phyloP scores from a whole-genome alignment of 495 filamentous ascomycete species.

The Aspergillus steynii region DNA sequence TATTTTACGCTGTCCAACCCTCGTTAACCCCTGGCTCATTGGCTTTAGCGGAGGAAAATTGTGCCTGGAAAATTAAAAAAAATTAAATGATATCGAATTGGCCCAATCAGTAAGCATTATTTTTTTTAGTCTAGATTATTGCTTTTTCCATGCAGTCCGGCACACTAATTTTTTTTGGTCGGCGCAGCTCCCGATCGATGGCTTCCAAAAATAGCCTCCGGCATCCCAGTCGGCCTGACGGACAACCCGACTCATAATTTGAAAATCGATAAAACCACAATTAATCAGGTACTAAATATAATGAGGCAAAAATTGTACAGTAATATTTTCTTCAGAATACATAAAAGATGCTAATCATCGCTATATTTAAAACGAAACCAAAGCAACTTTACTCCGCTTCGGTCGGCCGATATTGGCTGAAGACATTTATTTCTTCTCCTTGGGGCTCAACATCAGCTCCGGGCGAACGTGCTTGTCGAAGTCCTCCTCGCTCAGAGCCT shows the following conservation, averaged over 20 bases:
- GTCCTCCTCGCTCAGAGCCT: conserved; percentile 85
- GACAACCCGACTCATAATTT: neutral
- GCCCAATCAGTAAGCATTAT: neutral
- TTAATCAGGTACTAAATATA: conserved; percentile 3
- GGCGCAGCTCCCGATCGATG: conserved; percentile 6
- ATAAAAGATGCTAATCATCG: conserved; percentile 18
- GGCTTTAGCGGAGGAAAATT: neutral
- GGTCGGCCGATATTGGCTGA: neutral
- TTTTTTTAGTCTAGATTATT: neutral
- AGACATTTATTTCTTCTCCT: conserved; percentile 50
- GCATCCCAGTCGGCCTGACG: neutral
- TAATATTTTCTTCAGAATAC: conserved; percentile 16
- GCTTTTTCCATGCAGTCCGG: neutral
- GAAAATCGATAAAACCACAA: too few species aligned
- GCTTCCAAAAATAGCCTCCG: conserved; percentile 21
- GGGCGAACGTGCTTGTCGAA: conserved; percentile 89
- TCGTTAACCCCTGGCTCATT: neutral
- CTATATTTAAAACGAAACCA: conserved; percentile 17
- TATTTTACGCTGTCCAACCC: neutral
- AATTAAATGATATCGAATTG: neutral
- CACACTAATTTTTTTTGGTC: conserved; percentile 4
- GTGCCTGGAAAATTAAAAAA: neutral
- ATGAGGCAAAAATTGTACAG: conserved; percentile 15
- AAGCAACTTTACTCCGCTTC: conserved; percentile 6
- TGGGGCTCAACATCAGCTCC: conserved; percentile 95